Conservation (phyloP, 1,284 basidiomycete genomes). For the Austroboletus novae-zelandiae region DNA sequence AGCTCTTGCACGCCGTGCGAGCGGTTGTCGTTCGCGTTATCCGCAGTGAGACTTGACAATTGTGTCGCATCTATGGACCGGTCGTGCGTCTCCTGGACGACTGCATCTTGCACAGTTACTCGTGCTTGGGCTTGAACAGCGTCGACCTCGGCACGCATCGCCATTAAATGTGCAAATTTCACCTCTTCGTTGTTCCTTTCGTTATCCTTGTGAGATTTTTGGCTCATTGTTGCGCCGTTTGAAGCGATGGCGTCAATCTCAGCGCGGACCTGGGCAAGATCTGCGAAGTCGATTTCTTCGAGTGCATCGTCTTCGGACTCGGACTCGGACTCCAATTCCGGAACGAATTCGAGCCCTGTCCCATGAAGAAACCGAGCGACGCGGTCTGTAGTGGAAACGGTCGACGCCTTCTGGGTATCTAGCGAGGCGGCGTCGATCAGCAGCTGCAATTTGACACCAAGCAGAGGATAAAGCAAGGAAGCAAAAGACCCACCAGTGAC, state of each 20-base stretch:
- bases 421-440: background rate
- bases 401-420: slow-evolving; percentile 49
- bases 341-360: slow-evolving; percentile 7
- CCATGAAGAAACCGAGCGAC: slow-evolving; percentile 59
- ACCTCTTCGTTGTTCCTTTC: slow-evolving; percentile 51
- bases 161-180: slow-evolving; percentile 58
- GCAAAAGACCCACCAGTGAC: slow-evolving; percentile 43
- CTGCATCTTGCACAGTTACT: background rate
- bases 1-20: background rate
- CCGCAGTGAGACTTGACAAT: background rate
- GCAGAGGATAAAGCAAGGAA: background rate
- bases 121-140: background rate
- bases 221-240: slow-evolving; percentile 4
- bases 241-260: slow-evolving; percentile 21
- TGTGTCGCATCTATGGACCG: background rate
- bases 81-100: slow-evolving; percentile 30
- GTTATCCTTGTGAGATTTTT: slow-evolving; percentile 2
- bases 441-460: background rate
- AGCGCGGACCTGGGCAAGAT: slow-evolving; percentile 45
- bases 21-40: background rate
- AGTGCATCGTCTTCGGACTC: slow-evolving; percentile 35
- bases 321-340: slow-evolving; percentile 18
- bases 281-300: slow-evolving; percentile 65
- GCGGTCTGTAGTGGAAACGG: slow-evolving; percentile 63
- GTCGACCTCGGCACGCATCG: slow-evolving; percentile 34